Base-by-base conservation (phyloP, 2,329 filamentous ascomycete species). In the Apiospora koreana region DNA sequence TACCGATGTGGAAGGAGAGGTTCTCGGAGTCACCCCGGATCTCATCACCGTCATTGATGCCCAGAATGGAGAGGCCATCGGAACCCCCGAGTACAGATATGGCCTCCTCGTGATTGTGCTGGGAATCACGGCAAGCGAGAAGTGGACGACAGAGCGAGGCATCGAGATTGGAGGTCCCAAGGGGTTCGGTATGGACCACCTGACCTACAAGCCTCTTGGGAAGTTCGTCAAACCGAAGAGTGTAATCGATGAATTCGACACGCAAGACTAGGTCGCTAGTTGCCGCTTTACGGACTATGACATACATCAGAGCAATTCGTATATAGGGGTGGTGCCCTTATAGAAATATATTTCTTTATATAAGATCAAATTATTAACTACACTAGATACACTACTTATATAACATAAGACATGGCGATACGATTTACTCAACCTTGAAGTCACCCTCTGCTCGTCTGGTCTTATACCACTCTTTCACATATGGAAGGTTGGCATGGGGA, bases 61-160 rank as follows among this genome's bases (percentile, higher is more conserved):
- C 7, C 85, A 87, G 72, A 87, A 85, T 12, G 88, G 87, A 38
- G 83, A 87, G 72, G 87, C 86, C 0, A 80, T 90, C 8, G 87
- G 87, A 0, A 87, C 86, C 0, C 87, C 85, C 0, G 88, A 90
- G 73, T 89, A 88, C 71, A 77, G 85, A 14, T 88, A 88, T 70
- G 86, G 86, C 1, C 75, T 88, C 46, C 77, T 86, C 12, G 86
- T 88, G 21, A 80, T 83, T 25, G 85, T 88, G 0, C 73, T 88
- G 21, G 85, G 83, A 3, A 82, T 86, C 58, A 76, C 84, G 2
- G 82, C 84, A 2, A 82, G 81, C 65, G 81, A 85, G 58, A 80
- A 80, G 43, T 85, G 84, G 82, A 85, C 83, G 0, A 80, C 83
- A 1, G 81, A 81, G 6, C 77, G 86, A 50, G 86, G 85, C 0